Evolutionary conservation across 495 filamentous ascomycete species (phyloP).

Genomic region (Neurospora sp.): DNA sequence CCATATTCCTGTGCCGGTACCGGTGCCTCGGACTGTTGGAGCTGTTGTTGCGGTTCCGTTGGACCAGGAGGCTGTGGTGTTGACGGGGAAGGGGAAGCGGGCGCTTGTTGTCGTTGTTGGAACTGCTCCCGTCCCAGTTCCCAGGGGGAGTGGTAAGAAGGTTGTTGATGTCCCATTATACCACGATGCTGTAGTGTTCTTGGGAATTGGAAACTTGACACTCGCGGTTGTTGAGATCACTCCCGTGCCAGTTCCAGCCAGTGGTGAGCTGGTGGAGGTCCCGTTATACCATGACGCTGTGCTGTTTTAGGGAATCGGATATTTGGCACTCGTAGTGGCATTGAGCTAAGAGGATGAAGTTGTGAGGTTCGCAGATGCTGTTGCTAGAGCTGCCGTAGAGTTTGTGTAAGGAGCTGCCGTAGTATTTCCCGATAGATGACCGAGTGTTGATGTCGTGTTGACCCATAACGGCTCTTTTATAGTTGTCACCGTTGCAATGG

Average conservation of each 20-base stretch:
- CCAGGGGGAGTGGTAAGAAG: neutral
- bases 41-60: neutral
- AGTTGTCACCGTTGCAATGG: neutral
- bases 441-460: neutral
- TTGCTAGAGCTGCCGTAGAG: neutral
- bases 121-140: neutral
- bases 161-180: neutral
- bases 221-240: neutral
- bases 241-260: neutral
- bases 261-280: neutral
- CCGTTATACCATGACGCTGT: neutral
- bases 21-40: neutral
- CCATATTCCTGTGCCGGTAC: neutral
- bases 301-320: neutral
- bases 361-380: neutral
- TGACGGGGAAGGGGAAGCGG: neutral
- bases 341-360: neutral
- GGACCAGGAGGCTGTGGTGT: constrained; percentile 3
- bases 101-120: neutral
- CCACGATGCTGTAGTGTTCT: neutral
- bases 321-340: neutral
- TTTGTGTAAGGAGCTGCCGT: neutral
- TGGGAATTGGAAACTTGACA: neutral
- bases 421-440: neutral
- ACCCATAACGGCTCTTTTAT: neutral